Evolutionary conservation across 2,329 filamentous ascomycete species (phyloP).

Genomic region (Ilyonectria mors-panacis): DNA sequence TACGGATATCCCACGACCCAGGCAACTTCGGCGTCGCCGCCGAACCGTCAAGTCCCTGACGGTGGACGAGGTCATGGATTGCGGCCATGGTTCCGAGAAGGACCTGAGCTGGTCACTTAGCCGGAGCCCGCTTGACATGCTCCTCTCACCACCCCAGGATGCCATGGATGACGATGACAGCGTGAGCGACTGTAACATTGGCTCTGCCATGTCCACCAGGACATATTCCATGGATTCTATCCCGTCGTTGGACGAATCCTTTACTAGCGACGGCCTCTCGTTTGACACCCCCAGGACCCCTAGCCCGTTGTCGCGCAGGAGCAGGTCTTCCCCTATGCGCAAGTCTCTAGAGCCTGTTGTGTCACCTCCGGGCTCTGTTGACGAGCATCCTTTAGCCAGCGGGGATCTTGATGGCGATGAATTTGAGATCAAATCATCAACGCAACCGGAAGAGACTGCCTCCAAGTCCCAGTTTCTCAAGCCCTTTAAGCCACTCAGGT

Average conservation of each 20-base stretch:
- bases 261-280: slow-evolving; percentile 65
- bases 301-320: slow-evolving; percentile 49
- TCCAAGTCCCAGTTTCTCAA: slow-evolving; percentile 53
- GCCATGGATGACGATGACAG: slow-evolving; percentile 64
- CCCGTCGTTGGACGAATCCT: slow-evolving; percentile 71
- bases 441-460: slow-evolving; percentile 53
- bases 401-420: slow-evolving; percentile 52
- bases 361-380: slow-evolving; percentile 67
- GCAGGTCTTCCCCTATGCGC: slow-evolving; percentile 59
- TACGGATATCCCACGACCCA: slow-evolving; percentile 71
- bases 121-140: slow-evolving; percentile 70
- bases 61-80: slow-evolving; percentile 69
- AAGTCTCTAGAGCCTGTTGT: slow-evolving; percentile 68
- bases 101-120: slow-evolving; percentile 69
- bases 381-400: slow-evolving; percentile 66
- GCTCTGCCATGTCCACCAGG: slow-evolving; percentile 67
- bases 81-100: slow-evolving; percentile 70
- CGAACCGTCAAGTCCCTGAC: slow-evolving; percentile 58
- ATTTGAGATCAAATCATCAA: slow-evolving; percentile 65
- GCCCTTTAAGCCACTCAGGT: slow-evolving; percentile 65
- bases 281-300: slow-evolving; percentile 64
- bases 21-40: slow-evolving; percentile 53
- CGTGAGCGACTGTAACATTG: slow-evolving; percentile 66
- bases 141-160: slow-evolving; percentile 74
- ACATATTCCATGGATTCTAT: slow-evolving; percentile 74